Conservation (phyloP, 495 filamentous ascomycete species). For the Penicillium paradoxum region DNA sequence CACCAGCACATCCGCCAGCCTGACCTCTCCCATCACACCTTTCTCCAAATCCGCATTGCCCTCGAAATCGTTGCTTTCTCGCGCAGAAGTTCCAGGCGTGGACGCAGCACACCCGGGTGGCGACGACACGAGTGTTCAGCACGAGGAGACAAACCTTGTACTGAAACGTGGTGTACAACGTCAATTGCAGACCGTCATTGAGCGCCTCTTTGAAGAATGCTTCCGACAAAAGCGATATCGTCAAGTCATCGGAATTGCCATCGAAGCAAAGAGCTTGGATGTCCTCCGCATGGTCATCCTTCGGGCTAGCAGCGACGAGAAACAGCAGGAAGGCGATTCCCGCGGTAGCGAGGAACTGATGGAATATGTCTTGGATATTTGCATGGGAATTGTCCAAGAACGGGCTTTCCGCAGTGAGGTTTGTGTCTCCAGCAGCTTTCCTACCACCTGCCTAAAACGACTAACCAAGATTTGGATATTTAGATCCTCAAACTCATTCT, state of each 20-base stretch:
- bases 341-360: conserved; percentile 84
- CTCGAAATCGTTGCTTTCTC: conserved; percentile 86
- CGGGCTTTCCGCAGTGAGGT: conserved; percentile 76
- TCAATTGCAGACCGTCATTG: conserved; percentile 74
- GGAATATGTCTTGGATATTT: conserved; percentile 94
- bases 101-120: conserved; percentile 52
- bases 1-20: conserved; percentile 61
- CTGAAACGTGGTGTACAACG: conserved; percentile 56
- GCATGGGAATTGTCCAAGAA: conserved; percentile 97
- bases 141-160: conserved; percentile 50
- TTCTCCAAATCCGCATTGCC: conserved; percentile 89
- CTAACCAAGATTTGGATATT: conserved; percentile 19
- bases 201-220: conserved; percentile 87
- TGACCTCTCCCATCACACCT: conserved; percentile 83
- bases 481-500: conserved; percentile 84
- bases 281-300: conserved; percentile 85
- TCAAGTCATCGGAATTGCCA: conserved; percentile 97
- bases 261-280: conserved; percentile 90
- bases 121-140: conserved; percentile 48
- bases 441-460: neutral
- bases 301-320: conserved; percentile 73
- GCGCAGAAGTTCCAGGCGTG: conserved; percentile 61
- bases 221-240: conserved; percentile 81
- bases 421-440: conserved; percentile 20
- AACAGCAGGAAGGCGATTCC: conserved; percentile 53